phyloP scores from a whole-genome alignment of 306 rosid species.

The Styphnolobium japonicum region DNA sequence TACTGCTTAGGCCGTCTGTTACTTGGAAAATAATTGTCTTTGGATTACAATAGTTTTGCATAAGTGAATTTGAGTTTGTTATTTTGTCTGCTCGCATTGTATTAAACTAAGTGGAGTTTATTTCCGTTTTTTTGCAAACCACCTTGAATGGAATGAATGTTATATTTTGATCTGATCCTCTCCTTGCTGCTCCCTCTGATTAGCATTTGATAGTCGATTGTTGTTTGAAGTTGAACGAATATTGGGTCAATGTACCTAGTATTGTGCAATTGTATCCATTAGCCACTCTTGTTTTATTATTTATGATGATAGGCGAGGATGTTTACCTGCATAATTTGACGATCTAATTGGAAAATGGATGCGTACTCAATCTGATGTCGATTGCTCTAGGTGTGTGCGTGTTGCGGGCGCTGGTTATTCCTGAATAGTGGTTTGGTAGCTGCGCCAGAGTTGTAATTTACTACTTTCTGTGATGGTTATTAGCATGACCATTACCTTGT shows the following conservation, averaged over 20 bases:
- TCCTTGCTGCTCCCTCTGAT: neutral
- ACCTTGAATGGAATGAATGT: neutral
- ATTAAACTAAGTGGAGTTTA: neutral
- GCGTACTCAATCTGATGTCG: no score
- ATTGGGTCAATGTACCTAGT: neutral
- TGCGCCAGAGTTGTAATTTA: no score
- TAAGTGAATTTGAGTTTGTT: conserved; percentile 10
- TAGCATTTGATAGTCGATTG: neutral
- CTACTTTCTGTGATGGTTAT: no score
- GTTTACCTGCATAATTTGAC: no score
- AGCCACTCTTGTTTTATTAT: no score
- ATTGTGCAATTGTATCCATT: no score
- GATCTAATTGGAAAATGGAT: no score
- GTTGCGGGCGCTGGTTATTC: no score
- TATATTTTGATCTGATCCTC: neutral
- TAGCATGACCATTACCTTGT: no score
- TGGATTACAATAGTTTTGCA: neutral
- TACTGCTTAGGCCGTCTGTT: conserved; percentile 25
- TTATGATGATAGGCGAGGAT: no score
- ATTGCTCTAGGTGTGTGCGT: no score
- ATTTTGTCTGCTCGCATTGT: neutral
- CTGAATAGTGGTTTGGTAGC: no score
- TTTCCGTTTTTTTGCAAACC: neutral
- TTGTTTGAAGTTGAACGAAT: neutral
- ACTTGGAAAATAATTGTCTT: neutral